Evolutionary conservation across 768 basidiomycete genomes (phyloP).

Genomic region (Cystobasidium tubakii): DNA sequence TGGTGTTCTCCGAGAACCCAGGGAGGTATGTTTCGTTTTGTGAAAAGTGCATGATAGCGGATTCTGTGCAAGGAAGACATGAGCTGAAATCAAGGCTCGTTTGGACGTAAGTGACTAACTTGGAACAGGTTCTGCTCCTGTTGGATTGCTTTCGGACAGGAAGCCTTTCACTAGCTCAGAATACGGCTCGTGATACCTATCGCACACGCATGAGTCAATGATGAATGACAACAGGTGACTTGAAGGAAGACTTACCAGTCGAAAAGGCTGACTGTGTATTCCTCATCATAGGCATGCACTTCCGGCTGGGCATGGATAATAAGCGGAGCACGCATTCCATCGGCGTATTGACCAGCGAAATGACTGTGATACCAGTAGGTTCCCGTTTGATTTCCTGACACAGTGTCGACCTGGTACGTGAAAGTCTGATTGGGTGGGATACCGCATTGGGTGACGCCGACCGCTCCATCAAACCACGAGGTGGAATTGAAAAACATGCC

Average conservation of each 20-base stretch:
- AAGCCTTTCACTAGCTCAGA: constrained; percentile 60
- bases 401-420: constrained; percentile 60
- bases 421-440: constrained; percentile 25
- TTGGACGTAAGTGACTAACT: neutral
- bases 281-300: constrained; percentile 69
- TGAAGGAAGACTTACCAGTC: constrained; percentile 63
- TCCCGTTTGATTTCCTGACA: constrained; percentile 57
- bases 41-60: constrained; percentile 75
- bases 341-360: constrained; percentile 56
- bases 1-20: constrained; percentile 73
- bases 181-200: constrained; percentile 64
- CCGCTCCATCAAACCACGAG: constrained; percentile 82
- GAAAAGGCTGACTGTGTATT: constrained; percentile 74
- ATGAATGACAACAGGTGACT: neutral
- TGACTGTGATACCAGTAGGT: constrained; percentile 79
- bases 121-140: constrained; percentile 66
- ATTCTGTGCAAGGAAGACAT: constrained; percentile 55
- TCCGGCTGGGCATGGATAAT: constrained; percentile 63
- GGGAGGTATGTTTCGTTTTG: constrained; percentile 65
- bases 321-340: constrained; percentile 82
- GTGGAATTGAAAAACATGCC: constrained; percentile 65
- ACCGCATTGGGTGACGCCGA: constrained; percentile 57
- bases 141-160: constrained; percentile 55
- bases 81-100: neutral
- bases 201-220: neutral